Conservation (phyloP, 2,329 filamentous ascomycete species). For the Tolypocladium nubicola region DNA sequence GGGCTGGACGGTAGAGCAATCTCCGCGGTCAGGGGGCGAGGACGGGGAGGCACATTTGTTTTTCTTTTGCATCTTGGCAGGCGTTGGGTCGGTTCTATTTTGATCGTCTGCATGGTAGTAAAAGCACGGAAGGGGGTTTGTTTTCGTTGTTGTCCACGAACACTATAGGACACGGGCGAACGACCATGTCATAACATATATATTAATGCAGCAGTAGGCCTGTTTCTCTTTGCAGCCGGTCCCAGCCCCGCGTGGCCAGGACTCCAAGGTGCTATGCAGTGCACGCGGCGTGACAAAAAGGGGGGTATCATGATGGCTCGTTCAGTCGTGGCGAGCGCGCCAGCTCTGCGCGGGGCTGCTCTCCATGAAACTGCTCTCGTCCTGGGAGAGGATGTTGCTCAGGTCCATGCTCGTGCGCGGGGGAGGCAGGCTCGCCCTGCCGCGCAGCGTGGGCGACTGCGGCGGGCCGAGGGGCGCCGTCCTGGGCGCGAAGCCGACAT, state of each 20-base stretch:
- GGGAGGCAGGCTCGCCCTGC: constrained; percentile 12
- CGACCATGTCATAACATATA: not conserved
- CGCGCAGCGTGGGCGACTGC: constrained; percentile 25
- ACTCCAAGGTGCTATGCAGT: not conserved
- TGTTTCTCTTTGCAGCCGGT: not conserved
- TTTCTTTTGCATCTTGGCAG: constrained; percentile 1
- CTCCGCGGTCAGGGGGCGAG: not conserved
- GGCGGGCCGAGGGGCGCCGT: constrained; percentile 22
- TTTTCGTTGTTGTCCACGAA: not conserved
- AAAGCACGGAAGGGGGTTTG: not conserved
- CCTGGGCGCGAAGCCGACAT: constrained; percentile 30
- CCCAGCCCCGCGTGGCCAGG: not conserved
- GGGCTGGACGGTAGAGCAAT: not conserved
- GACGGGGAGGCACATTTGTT: not conserved
- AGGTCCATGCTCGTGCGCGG: constrained; percentile 43
- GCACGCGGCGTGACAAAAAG: not conserved
- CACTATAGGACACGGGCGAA: not conserved
- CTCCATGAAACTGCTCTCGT: constrained; percentile 46
- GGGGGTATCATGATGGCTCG: not conserved
- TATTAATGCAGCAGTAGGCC: not conserved
- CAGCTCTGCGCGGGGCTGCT: constrained; percentile 40
- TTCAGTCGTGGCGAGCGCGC: constrained; percentile 18
- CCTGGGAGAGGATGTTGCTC: constrained; percentile 42
- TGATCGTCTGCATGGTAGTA: not conserved
- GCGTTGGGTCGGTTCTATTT: not conserved